Percentiles rank a stretch among this genome's conserved stretches.
phyloP scores from a whole-genome alignment of 192 early-diverging fungal genomes.

The Coemansia javaensis region DNA sequence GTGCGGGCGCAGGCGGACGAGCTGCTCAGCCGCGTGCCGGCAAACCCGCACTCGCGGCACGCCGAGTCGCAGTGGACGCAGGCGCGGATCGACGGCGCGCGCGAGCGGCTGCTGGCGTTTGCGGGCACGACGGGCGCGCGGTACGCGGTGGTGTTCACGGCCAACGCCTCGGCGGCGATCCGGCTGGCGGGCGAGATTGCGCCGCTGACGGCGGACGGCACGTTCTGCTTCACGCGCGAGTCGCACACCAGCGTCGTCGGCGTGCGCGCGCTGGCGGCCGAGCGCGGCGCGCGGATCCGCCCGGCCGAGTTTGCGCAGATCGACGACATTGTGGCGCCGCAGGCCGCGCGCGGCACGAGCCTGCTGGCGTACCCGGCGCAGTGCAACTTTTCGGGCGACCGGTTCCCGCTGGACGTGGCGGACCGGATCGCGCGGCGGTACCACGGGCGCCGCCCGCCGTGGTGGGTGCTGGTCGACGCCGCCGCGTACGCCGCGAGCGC shows the following conservation, averaged over 20 bases:
- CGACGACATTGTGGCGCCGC: slow-evolving; percentile 8
- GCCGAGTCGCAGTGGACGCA: slow-evolving; percentile 52
- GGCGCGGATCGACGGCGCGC: slow-evolving; percentile 49
- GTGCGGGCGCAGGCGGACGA: slow-evolving; percentile 41
- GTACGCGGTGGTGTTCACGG: slow-evolving; percentile 72
- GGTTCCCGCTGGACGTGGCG: slow-evolving; percentile 63
- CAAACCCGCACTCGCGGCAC: slow-evolving; percentile 65
- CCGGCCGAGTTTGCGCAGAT: slow-evolving; percentile 29
- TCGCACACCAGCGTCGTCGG: slow-evolving; percentile 76
- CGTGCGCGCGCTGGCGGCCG: slow-evolving; percentile 54
- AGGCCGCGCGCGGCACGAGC: slow-evolving; percentile 15
- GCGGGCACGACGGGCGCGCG: slow-evolving; percentile 55
- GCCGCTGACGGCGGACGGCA: slow-evolving; percentile 45
- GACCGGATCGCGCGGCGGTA: slow-evolving; percentile 33
- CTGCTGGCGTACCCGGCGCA: slow-evolving; percentile 79
- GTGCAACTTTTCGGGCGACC: slow-evolving; percentile 76
- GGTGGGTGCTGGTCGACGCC: slow-evolving; percentile 67
- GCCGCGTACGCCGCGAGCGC: slow-evolving; percentile 66
- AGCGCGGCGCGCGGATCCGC: slow-evolving; percentile 13
- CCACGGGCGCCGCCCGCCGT: slow-evolving; percentile 24
- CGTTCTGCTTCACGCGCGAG: slow-evolving; percentile 60
- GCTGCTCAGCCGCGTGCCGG: slow-evolving; percentile 51
- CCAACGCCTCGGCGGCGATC: slow-evolving; percentile 71
- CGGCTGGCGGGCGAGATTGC: slow-evolving; percentile 69
- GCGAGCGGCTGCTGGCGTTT: slow-evolving; percentile 54